Base-by-base conservation (phyloP, 2,329 filamentous ascomycete species). In the Trematosphaeria pertusa region DNA sequence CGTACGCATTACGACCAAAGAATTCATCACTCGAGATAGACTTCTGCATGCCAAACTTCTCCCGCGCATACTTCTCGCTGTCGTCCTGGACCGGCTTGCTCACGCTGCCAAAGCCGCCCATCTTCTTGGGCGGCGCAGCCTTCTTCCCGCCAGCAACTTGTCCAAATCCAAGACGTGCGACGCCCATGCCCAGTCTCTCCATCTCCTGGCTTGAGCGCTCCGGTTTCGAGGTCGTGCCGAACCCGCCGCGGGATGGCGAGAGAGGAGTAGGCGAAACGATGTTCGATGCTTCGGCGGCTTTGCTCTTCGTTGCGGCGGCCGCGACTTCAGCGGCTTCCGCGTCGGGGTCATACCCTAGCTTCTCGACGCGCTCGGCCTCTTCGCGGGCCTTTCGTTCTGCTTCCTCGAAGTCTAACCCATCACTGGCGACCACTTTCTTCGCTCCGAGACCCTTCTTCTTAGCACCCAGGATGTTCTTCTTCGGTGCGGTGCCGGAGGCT, bases 21-120 rank as follows among this genome's bases (percentile, higher is more conserved):
- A 96, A 99, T 71, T 99, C 94, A 71, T 99, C 94, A 0, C 92
- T 97, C 0, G 91, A 97, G 59, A 99, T 99, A 61, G 89, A 89
- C 79, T 97, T 97, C 72, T 99, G 94, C 33, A 75, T 75, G 50
- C 92, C 93, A 65, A 99, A 99, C 73, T 96, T 96, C 66, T 83
- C 78, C 63, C 89, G 88, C 5, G 92, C 91, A 68, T 90, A 95
- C 65, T 84, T 86, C 64, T 97, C 85, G 43, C 87, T 86, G 47
- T 97, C 91, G 37, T 85, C 82, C 79, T 62, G 67, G 5, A 83
- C 75, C 21, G 87, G 81, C 73, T 88, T 91, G 69, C 88, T 84
- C 18, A 92, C 87, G 37, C 90, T 90, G 26, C 94, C 94, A 67
- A 99, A 99, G 4, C 92, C 92, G 5, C 92, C 92, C 62, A 87